These are phyloP conservation scores for Aureoboletus auriporus DNA, from an alignment of 768 basidiomycete species.

Conservation along the genomic window DNA sequence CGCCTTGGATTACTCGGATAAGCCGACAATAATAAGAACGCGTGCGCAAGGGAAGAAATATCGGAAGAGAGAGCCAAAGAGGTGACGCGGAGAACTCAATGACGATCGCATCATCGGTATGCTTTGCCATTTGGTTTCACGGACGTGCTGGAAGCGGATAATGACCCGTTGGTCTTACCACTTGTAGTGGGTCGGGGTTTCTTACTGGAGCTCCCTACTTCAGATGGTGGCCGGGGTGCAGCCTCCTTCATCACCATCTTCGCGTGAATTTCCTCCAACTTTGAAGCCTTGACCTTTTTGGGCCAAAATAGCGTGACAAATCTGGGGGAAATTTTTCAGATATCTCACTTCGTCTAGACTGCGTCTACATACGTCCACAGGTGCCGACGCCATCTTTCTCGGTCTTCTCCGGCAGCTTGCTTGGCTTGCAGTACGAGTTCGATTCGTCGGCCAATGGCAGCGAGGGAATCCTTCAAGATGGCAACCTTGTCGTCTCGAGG, in stretches of 20 bases:
- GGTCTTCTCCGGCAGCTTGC: constrained; percentile 74
- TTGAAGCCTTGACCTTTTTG: constrained; percentile 90
- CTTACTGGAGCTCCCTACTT: constrained; percentile 44
- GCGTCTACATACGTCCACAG: constrained; percentile 83
- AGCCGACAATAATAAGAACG: constrained; percentile 18
- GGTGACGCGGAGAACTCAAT: constrained; percentile 3
- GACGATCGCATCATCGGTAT: constrained; percentile 41
- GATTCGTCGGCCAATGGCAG: constrained; percentile 90
- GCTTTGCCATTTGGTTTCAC: constrained; percentile 59
- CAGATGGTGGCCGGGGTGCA: constrained; percentile 55
- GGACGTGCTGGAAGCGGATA: constrained; percentile 40
- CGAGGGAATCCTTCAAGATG: constrained; percentile 91
- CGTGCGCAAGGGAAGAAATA: constrained; percentile 10
- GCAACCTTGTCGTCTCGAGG: constrained; percentile 94
- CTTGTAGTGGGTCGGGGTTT: constrained; percentile 52
- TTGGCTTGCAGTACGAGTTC: constrained; percentile 77
- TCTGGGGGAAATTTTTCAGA: constrained; percentile 39
- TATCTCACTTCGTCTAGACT: neutral
- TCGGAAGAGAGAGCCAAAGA: constrained; percentile 21
- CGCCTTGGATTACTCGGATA: constrained; percentile 22
- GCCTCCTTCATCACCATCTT: constrained; percentile 93
- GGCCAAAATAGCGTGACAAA: constrained; percentile 98
- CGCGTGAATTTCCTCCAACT: constrained; percentile 91
- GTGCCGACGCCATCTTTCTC: constrained; percentile 86
- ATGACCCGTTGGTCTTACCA: constrained; percentile 52